phyloP scores from a whole-genome alignment of 2,329 filamentous ascomycete genomes.

The Metarhizium brunneum region DNA sequence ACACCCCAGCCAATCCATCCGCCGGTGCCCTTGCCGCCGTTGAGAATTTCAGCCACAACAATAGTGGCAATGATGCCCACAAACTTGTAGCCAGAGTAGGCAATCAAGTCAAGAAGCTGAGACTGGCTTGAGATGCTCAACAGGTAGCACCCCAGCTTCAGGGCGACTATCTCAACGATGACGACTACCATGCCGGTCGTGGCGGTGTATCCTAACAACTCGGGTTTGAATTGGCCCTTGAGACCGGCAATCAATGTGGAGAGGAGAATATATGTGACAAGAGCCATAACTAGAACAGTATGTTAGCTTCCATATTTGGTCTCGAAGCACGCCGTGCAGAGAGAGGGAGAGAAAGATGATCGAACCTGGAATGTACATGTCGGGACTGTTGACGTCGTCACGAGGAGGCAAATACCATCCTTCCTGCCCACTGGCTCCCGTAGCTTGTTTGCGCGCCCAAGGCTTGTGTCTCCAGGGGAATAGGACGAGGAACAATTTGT shows the following conservation, averaged over 20 bases:
- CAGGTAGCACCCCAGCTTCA: constrained; percentile 90
- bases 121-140: constrained; percentile 89
- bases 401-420: constrained; percentile 81
- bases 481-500: constrained; percentile 85
- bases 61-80: constrained; percentile 92
- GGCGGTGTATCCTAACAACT: constrained; percentile 83
- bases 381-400: constrained; percentile 93
- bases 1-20: constrained; percentile 83
- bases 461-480: constrained; percentile 97
- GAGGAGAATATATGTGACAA: constrained; percentile 94
- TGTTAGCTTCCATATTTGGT: constrained; percentile 13
- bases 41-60: constrained; percentile 66
- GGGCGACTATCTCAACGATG: constrained; percentile 74
- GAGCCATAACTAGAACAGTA: constrained; percentile 66
- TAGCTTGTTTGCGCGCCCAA: constrained; percentile 84
- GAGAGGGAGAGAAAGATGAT: not conserved
- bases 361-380: constrained; percentile 88
- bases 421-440: constrained; percentile 59
- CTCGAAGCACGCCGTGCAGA: not conserved
- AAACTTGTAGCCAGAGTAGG: constrained; percentile 98
- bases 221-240: constrained; percentile 85
- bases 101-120: constrained; percentile 86
- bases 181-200: constrained; percentile 77
- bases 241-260: constrained; percentile 86
- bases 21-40: constrained; percentile 70